Evolutionary conservation across 2,329 filamentous ascomycete genomes (phyloP), one percentile per base, ranked within the genome.

Genomic region (Trichophyton verrucosum): DNA sequence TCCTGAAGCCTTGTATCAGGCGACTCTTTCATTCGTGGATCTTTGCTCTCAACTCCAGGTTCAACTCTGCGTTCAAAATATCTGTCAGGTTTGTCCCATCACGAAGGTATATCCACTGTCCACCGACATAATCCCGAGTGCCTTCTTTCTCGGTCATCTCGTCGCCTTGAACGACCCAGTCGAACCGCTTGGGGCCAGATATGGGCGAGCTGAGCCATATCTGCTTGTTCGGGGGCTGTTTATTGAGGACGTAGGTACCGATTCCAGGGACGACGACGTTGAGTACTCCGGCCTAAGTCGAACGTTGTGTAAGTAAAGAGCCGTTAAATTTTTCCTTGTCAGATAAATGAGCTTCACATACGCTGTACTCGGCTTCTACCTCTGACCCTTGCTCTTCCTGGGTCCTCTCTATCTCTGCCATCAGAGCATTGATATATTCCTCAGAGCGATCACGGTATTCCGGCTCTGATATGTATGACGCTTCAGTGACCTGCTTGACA

Each of bases 181-280:
- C 91, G 77, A 87, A 99, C 62, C 92, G 86, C 77, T 96, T 96
- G 13, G 94, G 94, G 0, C 94, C 94, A 4, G 89, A 91, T 60
- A 90, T 79, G 3, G 94, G 94, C 49, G 90, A 95, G 42, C 89
- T 94, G 53, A 97, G 84, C 94, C 94, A 99, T 71, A 99, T 96
- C 72, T 86, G 94, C 79, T 91, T 94, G 80, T 96, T 97, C 20
- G 92, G 91, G 0, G 94, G 94, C 74, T 99, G 94, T 76, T 99
- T 99, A 82, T 99, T 99, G 76, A 99, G 82, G 63, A 99, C 89
- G 72, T 95, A 99, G 33, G 84, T 92, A 64, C 91, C 91, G 58
- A 84, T 78, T 11, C 80, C 77, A 1, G 84, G 83, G 67, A 89
- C 83, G 5, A 77, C 80, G 69, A 97, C 80, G 64, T 86, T 91